Evolutionary conservation across 768 basidiomycete genomes (phyloP).

Genomic region (Kwoniella mangroviensis): DNA sequence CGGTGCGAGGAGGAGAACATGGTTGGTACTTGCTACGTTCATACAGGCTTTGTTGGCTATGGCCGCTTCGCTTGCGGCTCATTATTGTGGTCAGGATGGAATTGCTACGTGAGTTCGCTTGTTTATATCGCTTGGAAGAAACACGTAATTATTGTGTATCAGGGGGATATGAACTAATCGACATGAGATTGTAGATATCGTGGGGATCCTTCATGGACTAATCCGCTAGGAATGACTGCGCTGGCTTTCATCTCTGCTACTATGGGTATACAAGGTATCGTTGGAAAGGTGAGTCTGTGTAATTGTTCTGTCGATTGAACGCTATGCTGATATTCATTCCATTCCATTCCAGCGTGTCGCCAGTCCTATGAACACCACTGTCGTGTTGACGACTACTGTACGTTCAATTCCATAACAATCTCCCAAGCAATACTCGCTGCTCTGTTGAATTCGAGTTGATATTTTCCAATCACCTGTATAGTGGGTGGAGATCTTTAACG

Average conservation of each 20-base stretch:
- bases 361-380: constrained; percentile 45
- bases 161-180: background rate
- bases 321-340: no score
- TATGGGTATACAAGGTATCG: constrained; percentile 74
- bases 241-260: constrained; percentile 78
- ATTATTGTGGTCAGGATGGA: constrained; percentile 66
- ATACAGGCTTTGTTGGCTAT: constrained; percentile 77
- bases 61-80: constrained; percentile 71
- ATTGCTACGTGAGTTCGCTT: constrained; percentile 40
- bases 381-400: constrained; percentile 63
- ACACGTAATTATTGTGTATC: background rate
- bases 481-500: constrained; percentile 86
- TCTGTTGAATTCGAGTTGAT: no score
- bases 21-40: constrained; percentile 74
- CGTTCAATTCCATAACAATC: constrained; percentile 5
- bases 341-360: constrained; percentile 57
- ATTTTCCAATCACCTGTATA: constrained; percentile 61
- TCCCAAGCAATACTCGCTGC: no score
- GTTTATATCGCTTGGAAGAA: background rate
- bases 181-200: constrained; percentile 9
- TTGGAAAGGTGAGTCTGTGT: constrained; percentile 76
- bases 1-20: constrained; percentile 72
- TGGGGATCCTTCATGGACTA: constrained; percentile 63
- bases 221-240: constrained; percentile 69
- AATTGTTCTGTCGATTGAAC: constrained; percentile 57